Evolutionary conservation across 805 yeast species (phyloP), one percentile per base, ranked within the genome.

Genomic region (Candida chauliodis): DNA sequence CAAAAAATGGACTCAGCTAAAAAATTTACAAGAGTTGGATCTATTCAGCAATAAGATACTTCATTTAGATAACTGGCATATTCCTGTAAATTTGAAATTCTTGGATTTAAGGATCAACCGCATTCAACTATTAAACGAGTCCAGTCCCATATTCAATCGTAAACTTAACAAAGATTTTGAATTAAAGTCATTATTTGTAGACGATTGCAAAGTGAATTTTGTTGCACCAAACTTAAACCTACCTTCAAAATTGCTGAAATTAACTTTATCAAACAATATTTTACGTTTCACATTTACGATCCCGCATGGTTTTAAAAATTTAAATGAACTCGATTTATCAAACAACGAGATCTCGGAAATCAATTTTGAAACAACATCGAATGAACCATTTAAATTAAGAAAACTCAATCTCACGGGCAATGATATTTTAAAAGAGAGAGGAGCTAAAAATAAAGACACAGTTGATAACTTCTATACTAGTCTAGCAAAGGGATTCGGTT

Each of bases 1-100:
- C n/a, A 21, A 11, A 9, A 41, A 39, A 30, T 64, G 69, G 71
- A 32, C 32, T 3, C 47, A 51, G 3, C 43, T 64, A 40, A 26
- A 36, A 1, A 49, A 52, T 17, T 44, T 65, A 13, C 34, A 42
- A 4, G 44, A 48, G 5, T 37, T 63, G 29, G 58, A 56, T 22
- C 25, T 40, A 13, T 36, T 4, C 19, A 5, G 14, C 31, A 62
- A 62, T 42, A 25, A 36, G 19, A 43, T 62, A 26, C 30, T 36
- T 15, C 23, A 37, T 8, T 36, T 61, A 13, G 38, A 41, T 18
- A 38, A 34, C 18, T 55, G 61, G 61, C 4, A 20, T 1, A 43
- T 49, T 2, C 61, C 60, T 6, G 40, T 45, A 11, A 38, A 31
- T 30, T 19, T 47, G 7, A 29, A 20, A 27, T 18, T 13, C 11